Evolutionary conservation across 2,329 filamentous ascomycete genomes (phyloP).

Genomic region (Ascochyta rabiei): DNA sequence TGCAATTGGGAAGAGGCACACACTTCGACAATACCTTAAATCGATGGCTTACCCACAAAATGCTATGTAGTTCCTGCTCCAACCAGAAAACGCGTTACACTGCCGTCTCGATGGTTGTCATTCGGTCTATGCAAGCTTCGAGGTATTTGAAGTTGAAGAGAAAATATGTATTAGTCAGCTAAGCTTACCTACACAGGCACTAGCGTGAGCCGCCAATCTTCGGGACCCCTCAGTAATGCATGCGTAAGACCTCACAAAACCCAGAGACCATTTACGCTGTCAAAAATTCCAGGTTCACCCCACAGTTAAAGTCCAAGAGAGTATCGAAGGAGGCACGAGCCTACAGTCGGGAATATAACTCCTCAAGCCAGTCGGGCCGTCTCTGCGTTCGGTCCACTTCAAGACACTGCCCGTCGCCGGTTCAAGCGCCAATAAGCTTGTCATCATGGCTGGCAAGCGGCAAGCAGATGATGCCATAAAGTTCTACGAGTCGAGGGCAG

Average conservation of each 20-base stretch:
- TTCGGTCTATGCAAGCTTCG: neutral
- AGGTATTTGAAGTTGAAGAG: neutral
- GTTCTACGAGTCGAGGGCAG: constrained; percentile 45
- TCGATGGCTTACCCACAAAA: too few relatives aligned
- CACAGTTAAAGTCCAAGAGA: neutral
- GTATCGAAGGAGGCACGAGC: neutral
- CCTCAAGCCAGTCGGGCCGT: neutral
- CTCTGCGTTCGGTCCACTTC: neutral
- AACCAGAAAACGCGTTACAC: too few relatives aligned
- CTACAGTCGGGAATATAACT: neutral
- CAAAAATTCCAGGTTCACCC: neutral
- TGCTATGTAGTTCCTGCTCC: too few relatives aligned
- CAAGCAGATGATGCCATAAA: constrained; percentile 40
- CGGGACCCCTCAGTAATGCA: constrained; percentile 4
- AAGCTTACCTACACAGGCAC: constrained; percentile 10
- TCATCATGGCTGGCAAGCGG: constrained; percentile 12
- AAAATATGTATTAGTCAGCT: constrained; percentile 3
- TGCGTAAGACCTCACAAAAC: neutral
- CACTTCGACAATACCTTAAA: too few relatives aligned
- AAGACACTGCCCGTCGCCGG: neutral
- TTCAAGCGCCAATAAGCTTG: constrained; percentile 14
- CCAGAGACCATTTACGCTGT: neutral
- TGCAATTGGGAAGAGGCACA: too few relatives aligned
- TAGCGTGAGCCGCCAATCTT: neutral
- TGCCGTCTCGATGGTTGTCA: neutral